These are phyloP conservation scores for Ascochyta lentis DNA, from an alignment of 2,329 filamentous ascomycete species.

Conservation along the genomic window DNA sequence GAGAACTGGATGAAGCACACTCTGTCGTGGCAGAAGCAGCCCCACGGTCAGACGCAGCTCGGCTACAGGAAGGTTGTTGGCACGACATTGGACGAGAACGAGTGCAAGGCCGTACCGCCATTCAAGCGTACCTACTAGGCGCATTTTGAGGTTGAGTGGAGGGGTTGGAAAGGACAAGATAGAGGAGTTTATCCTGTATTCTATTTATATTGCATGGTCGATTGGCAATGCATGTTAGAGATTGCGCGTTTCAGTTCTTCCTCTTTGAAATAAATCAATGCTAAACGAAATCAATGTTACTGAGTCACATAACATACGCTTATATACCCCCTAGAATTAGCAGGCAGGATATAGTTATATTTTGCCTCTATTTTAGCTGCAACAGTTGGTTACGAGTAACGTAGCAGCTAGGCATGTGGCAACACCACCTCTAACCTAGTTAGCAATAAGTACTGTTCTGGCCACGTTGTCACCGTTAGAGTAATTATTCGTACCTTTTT, in stretches of 20 bases:
- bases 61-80: slow-evolving; percentile 83
- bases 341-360: too few species aligned
- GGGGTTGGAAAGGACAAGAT: slow-evolving; percentile 6
- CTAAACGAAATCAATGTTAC: slow-evolving; percentile 5
- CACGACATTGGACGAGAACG: slow-evolving; percentile 87
- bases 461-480: too few species aligned
- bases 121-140: slow-evolving; percentile 91
- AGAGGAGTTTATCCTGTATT: slow-evolving; percentile 34
- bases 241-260: slow-evolving; percentile 4
- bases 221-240: slow-evolving; percentile 18
- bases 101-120: slow-evolving; percentile 95
- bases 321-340: too few species aligned
- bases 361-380: too few species aligned
- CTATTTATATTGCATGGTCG: slow-evolving; percentile 45
- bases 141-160: not conserved
- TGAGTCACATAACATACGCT: too few species aligned
- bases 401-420: too few species aligned
- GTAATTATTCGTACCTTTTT: not conserved
- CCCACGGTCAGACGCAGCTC: slow-evolving; percentile 86
- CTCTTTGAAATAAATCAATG: slow-evolving; percentile 9
- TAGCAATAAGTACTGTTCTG: too few species aligned
- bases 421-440: too few species aligned
- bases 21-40: slow-evolving; percentile 91
- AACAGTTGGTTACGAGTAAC: too few species aligned
- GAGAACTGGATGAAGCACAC: slow-evolving; percentile 99